Base-by-base conservation (phyloP, 257 asterid species). In the Ilex asprella region DNA sequence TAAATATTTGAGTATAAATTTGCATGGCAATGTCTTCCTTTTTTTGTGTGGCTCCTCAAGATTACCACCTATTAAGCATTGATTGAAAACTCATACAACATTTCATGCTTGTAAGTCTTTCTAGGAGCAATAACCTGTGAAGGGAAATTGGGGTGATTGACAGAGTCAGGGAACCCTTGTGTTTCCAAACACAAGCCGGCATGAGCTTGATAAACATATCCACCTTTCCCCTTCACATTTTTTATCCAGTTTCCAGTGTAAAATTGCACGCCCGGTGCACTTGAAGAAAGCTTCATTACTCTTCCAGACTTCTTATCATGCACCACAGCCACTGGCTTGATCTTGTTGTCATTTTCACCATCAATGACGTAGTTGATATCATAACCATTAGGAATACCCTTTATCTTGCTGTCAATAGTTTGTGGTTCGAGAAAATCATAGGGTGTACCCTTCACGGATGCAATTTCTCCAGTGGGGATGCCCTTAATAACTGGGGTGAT, bases 151-250 rank as follows among this genome's bases (percentile, higher is more conserved):
- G 87, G 89, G 16, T 84, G 97, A 73, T 92, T 92, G 32, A 88
- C 97, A 0, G 97, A 66, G 46, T 92, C 95, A 0, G 96, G 95
- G 59, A 91, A 91, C 0, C 93, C 98, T 52, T 88, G 98, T 53
- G 96, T 91, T 79, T 91, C 98, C 76, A 90, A 80, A 53, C 97
- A 90, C 62, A 87, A 71, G 0, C 82, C 97, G 0, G 83, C 84
- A 58, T 87, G 84, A 31, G 72, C 30, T 30, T 80, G 62, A 58
- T 90, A 90, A 5, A 82, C 30, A 11, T 7, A 70, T 21, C 95
- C 95, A 5, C 70, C 80, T 80, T 90, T 90, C 0, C 97, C 97
- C 58, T 59, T 74, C 66, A 61, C 76, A 30, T 75, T 44, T 0
- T 55, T 57, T 6, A 87, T 15, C 15, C 32, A 56, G 61, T 90